Conservation (phyloP, 2,329 filamentous ascomycete genomes). For the Clonostachys chloroleuca region DNA sequence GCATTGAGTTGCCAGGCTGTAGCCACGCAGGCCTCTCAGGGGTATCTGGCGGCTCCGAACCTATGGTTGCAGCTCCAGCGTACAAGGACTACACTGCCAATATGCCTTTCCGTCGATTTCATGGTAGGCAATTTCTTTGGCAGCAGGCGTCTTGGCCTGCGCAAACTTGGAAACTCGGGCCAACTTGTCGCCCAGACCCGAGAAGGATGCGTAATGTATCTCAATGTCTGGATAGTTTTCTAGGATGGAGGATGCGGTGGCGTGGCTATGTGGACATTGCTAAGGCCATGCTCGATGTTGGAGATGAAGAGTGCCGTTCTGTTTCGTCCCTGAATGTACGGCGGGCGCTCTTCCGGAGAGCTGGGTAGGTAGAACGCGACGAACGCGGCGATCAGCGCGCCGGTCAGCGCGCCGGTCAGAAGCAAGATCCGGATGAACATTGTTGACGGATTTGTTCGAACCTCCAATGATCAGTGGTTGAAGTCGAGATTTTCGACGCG, state of each 20-base stretch:
- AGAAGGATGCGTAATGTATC: slow-evolving; percentile 25
- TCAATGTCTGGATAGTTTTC: slow-evolving; percentile 22
- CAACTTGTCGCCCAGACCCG: slow-evolving; percentile 3
- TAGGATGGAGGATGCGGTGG: slow-evolving; percentile 23
- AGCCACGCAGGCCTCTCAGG: too few species aligned
- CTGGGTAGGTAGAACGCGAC: not conserved
- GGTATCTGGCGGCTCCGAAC: too few species aligned
- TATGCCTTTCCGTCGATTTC: slow-evolving; percentile 9
- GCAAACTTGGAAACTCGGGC: slow-evolving; percentile 6
- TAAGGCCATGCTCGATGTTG: slow-evolving; percentile 22
- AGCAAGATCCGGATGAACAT: not conserved
- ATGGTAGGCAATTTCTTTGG: slow-evolving; percentile 13
- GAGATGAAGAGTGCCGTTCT: slow-evolving; percentile 25
- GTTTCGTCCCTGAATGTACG: slow-evolving; percentile 9
- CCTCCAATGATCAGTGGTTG: too few species aligned
- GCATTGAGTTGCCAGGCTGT: too few species aligned
- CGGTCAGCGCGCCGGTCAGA: not conserved
- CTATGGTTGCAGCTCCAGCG: too few species aligned
- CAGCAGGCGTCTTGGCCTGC: slow-evolving; percentile 5
- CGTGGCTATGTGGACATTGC: slow-evolving; percentile 30
- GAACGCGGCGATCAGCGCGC: not conserved
- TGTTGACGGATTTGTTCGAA: too few species aligned
- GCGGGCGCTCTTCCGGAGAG: not conserved
- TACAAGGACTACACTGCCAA: too few species aligned
- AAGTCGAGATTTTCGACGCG: too few species aligned